Evolutionary conservation across 106 monocot genomes (phyloP), one percentile per base, ranked within the genome.

Genomic region (Dendrobium chrysotoxum): DNA sequence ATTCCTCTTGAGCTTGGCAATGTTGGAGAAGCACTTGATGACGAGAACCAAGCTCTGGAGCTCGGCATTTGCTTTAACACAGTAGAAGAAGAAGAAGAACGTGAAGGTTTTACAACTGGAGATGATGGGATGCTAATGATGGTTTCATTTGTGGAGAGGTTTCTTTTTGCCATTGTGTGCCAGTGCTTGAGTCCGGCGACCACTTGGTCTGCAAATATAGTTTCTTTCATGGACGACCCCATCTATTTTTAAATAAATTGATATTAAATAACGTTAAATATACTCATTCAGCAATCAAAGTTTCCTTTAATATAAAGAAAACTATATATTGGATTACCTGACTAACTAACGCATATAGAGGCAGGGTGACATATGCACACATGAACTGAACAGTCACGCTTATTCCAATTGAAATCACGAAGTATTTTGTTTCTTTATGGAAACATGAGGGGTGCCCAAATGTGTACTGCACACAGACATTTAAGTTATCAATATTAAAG

Each of bases 291-390:
- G 50, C 13, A 13, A 50, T 13, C 50, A 50, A 50, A 50, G 13
- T 50, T 50, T 50, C 13, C 15, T 8, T 26, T 16, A 54, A 54
- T 21, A 61, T 18, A 61, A 1, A 20, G 1, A 61, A 5, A 21
- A 5, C n/a, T 23, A 23, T 61, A 23, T 61, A n/a, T 6, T 23
- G 5, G 26, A 65, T 87, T 85, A 88, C 91, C 88, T 86, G 88
- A 53, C 86, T 72, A 23, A 91, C 91, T 18, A 88, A 80, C 2
- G 84, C 86, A 77, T 88, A 86, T 0, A 91, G 83, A 44, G 91
- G 91, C 12, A 91, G 85, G 16, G 86, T 88, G 1, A 83, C 55
- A 68, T 91, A 88, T 1, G 88, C 85, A 76, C 88, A 86, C n/a
- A 91, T 38, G 55, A 83, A 78, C 75, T 91, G 88, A 4, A 91